These are phyloP conservation scores for Moelleriella libera DNA, from an alignment of 2,329 filamentous ascomycete genomes.

Conservation along the genomic window DNA sequence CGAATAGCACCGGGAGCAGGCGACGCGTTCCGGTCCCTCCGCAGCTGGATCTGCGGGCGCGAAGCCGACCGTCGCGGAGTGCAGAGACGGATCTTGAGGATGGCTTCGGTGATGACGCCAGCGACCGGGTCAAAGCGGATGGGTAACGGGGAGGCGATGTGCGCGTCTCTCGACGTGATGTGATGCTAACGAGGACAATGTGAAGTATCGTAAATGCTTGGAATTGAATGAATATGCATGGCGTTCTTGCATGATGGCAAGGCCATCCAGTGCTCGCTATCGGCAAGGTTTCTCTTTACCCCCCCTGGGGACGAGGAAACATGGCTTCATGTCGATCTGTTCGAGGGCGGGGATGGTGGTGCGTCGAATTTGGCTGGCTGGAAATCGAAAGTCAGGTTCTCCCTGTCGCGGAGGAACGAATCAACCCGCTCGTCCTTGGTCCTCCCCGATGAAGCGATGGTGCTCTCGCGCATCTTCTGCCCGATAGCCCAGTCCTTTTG, in stretches of 20 bases:
- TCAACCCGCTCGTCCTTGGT: constrained; percentile 56
- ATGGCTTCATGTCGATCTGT: background rate
- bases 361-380: constrained; percentile 16
- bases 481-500: constrained; percentile 52
- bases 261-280: no score
- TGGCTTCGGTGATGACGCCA: constrained; percentile 1
- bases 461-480: constrained; percentile 39
- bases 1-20: background rate
- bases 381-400: constrained; percentile 27
- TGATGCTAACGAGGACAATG: background rate
- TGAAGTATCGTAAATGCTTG: no score
- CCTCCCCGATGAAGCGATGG: constrained; percentile 35
- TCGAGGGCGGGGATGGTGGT: constrained; percentile 3
- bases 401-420: constrained; percentile 61
- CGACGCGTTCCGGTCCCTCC: background rate
- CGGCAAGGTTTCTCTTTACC: background rate
- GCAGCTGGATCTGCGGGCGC: background rate
- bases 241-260: no score
- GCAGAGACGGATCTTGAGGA: constrained; percentile 1
- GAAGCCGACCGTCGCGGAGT: background rate
- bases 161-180: background rate
- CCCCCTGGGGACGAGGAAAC: background rate
- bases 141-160: background rate
- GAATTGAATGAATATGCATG: background rate
- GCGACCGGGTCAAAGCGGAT: background rate